Percentiles rank a stretch among this genome's conserved stretches.
phyloP scores from a whole-genome alignment of 1,139 yeast genomes.

The Geotrichum phurueaensis region DNA sequence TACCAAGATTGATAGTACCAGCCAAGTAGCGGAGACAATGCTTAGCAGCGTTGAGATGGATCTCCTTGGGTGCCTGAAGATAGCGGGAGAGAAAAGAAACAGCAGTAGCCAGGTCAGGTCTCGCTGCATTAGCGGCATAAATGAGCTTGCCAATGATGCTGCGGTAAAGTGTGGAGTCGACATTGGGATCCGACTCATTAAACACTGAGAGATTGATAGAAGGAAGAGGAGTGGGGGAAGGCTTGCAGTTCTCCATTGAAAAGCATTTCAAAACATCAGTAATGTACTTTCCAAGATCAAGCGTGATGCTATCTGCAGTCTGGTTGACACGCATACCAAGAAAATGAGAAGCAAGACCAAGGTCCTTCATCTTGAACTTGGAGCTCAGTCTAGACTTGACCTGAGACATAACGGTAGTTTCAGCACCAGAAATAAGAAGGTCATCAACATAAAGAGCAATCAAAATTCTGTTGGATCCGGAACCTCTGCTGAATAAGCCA shows the following conservation, averaged over 20 bases:
- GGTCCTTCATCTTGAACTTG: slow-evolving; percentile 18
- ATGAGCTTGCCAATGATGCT: slow-evolving; percentile 19
- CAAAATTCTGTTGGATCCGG: background rate
- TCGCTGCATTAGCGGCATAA: slow-evolving; percentile 20
- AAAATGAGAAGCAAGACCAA: slow-evolving; percentile 17
- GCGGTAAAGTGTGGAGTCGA: slow-evolving; percentile 17
- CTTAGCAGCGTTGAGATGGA: slow-evolving; percentile 20
- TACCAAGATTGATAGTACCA: slow-evolving; percentile 10
- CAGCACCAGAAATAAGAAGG: slow-evolving; percentile 1
- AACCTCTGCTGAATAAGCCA: background rate
- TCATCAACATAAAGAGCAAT: slow-evolving; percentile 4
- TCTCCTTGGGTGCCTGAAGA: slow-evolving; percentile 18
- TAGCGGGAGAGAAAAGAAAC: slow-evolving; percentile 12
- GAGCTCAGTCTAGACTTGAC: slow-evolving; percentile 1
- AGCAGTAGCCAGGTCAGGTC: slow-evolving; percentile 20
- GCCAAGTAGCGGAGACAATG: slow-evolving; percentile 18
- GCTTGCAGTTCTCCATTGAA: slow-evolving; percentile 14
- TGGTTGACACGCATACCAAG: slow-evolving; percentile 16
- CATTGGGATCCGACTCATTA: slow-evolving; percentile 4
- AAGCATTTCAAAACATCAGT: slow-evolving; percentile 6
- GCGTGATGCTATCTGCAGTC: background rate
- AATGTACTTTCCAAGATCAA: slow-evolving; percentile 12
- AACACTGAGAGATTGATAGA: background rate
- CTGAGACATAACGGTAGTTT: background rate
- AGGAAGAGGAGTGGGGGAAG: slow-evolving; percentile 7